A percentile compares a stretch with the other conserved stretches of the same genome.
These are phyloP conservation scores for Kurtzmaniella natalensis DNA, from an alignment of 1,139 yeast genomes.

Conservation along the genomic window DNA sequence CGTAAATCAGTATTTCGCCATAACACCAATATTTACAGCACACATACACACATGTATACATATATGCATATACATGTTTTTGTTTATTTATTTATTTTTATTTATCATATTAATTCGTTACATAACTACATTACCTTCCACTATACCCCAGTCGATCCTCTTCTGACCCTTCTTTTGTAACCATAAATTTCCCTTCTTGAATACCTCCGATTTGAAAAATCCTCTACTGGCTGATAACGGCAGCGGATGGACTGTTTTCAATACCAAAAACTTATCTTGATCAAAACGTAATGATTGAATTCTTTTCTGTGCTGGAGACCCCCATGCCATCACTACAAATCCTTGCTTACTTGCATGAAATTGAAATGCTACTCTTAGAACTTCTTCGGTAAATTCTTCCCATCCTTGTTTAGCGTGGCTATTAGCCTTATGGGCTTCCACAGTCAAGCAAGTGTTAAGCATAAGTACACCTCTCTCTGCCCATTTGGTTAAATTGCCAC, in stretches of 20 bases:
- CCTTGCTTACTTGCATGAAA: conserved; percentile 40
- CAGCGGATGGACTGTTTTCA: conserved; percentile 87
- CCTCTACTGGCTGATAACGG: conserved; percentile 89
- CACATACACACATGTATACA: too few relatives aligned
- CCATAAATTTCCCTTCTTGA: conserved; percentile 73
- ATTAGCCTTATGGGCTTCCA: conserved; percentile 88
- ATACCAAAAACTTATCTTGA: conserved; percentile 39
- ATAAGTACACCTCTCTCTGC: conserved; percentile 83
- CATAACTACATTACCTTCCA: conserved; percentile 22
- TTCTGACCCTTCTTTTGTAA: conserved; percentile 42
- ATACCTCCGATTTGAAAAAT: conserved; percentile 71
- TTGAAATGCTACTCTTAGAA: conserved; percentile 46
- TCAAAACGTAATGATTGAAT: conserved; percentile 37
- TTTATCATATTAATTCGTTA: conserved; percentile 3
- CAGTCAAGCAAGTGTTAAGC: conserved; percentile 87
- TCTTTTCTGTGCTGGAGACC: conserved; percentile 82
- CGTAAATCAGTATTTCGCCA: too few relatives aligned
- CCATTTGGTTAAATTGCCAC: conserved; percentile 81
- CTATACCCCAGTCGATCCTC: conserved; percentile 62
- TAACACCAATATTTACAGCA: too few relatives aligned
- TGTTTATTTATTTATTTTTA: not conserved
- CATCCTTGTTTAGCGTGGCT: conserved; percentile 91
- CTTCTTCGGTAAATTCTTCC: conserved; percentile 83
- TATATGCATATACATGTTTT: not conserved
- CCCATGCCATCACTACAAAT: conserved; percentile 89